Conservation (phyloP, 202 grass and related monocot genomes). For the Schoenoplectus tabernaemontani region DNA sequence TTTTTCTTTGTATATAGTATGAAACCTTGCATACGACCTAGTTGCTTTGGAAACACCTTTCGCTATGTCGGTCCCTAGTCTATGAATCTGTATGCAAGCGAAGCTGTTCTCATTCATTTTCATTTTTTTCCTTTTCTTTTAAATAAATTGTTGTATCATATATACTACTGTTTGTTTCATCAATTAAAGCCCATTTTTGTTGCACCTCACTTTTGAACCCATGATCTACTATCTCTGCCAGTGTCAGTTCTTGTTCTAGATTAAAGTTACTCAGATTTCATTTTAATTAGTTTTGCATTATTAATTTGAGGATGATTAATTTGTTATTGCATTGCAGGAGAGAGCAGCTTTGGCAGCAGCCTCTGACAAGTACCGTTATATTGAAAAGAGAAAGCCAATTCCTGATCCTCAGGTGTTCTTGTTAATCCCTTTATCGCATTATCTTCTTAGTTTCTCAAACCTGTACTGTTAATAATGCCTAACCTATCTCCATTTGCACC, state of each 20-base stretch:
- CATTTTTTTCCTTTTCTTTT: not conserved
- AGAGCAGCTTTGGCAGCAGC: conserved; percentile 68
- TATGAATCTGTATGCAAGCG: not conserved
- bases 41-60: not conserved
- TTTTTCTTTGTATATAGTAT: not conserved
- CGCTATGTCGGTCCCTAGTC: not conserved
- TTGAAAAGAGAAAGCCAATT: conserved; percentile 94
- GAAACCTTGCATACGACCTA: not conserved
- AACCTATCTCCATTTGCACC: not conserved
- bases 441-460: not conserved
- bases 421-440: not conserved
- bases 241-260: not conserved
- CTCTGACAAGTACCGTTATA: conserved; percentile 67
- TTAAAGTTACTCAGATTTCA: not conserved
- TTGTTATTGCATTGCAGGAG: conserved; percentile 36
- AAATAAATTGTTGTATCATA: not conserved
- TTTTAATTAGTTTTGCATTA: no score
- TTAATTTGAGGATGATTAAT: conserved; percentile 61
- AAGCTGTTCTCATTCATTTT: not conserved
- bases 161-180: not conserved
- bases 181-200: not conserved
- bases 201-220: conserved; percentile 24
- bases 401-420: conserved; percentile 78
- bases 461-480: not conserved
- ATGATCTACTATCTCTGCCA: no score